These are phyloP conservation scores for Nemania serpens DNA, from an alignment of 2,329 filamentous ascomycete species.

Conservation along the genomic window DNA sequence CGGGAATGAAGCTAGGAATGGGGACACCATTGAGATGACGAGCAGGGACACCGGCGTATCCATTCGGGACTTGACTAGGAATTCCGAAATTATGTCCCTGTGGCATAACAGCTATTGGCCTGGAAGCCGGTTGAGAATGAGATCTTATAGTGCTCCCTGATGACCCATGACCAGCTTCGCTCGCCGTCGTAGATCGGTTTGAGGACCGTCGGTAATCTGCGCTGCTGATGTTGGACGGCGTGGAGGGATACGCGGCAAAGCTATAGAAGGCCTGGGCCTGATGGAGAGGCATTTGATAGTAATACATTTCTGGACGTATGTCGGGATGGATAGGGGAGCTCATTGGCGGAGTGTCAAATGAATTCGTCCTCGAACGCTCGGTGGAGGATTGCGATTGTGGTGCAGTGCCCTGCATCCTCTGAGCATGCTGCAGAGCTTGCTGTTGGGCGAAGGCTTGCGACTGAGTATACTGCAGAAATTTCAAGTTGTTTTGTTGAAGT, in stretches of 20 bases:
- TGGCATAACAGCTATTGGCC: slow-evolving; percentile 45
- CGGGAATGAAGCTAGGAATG: slow-evolving; percentile 61
- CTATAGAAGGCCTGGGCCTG: slow-evolving; percentile 51
- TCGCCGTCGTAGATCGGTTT: slow-evolving; percentile 57
- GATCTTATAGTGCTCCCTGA: slow-evolving; percentile 64
- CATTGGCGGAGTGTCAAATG: slow-evolving; percentile 65
- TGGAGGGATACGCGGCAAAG: slow-evolving; percentile 61
- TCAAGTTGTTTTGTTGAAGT: slow-evolving; percentile 50
- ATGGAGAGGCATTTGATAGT: slow-evolving; percentile 51
- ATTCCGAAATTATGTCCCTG: slow-evolving; percentile 39
- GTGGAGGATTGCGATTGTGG: slow-evolving; percentile 45
- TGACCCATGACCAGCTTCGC: slow-evolving; percentile 52
- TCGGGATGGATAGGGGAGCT: slow-evolving; percentile 63
- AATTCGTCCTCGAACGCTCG: slow-evolving; percentile 64
- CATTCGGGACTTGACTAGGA: slow-evolving; percentile 44
- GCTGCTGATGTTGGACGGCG: slow-evolving; percentile 52
- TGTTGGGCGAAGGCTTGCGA: slow-evolving; percentile 51
- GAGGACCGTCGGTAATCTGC: slow-evolving; percentile 62
- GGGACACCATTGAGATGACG: slow-evolving; percentile 54
- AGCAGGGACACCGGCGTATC: slow-evolving; percentile 43
- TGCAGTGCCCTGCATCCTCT: slow-evolving; percentile 47
- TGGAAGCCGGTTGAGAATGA: slow-evolving; percentile 68
- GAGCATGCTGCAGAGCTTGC: slow-evolving; percentile 50
- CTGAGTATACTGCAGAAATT: slow-evolving; percentile 54
- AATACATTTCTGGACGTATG: slow-evolving; percentile 60